These are phyloP conservation scores for Cordyceps pruinosa DNA, from an alignment of 2,329 filamentous ascomycete species.

Conservation along the genomic window DNA sequence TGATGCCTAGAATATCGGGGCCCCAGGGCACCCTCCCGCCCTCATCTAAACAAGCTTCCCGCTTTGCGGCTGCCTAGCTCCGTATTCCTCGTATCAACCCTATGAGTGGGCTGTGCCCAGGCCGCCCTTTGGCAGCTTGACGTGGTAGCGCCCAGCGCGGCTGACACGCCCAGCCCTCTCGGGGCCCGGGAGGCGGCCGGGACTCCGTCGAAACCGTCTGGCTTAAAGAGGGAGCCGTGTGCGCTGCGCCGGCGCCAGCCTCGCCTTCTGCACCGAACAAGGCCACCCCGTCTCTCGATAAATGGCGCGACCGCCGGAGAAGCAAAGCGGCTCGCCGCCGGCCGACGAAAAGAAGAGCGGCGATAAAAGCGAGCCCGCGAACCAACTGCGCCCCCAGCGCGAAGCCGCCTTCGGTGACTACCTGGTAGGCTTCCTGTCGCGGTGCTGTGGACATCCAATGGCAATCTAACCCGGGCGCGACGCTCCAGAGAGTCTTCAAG, in stretches of 20 bases:
- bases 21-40: background rate
- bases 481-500: slow-evolving; percentile 39
- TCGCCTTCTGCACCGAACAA: too few relatives aligned
- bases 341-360: slow-evolving; percentile 2
- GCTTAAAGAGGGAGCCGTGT: background rate
- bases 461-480: background rate
- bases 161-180: background rate
- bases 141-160: background rate
- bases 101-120: background rate
- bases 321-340: background rate
- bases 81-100: slow-evolving; percentile 4
- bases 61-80: background rate
- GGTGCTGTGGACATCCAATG: slow-evolving; percentile 12
- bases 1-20: background rate
- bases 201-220: background rate
- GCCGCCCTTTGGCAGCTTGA: slow-evolving; percentile 17
- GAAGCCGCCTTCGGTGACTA: slow-evolving; percentile 37
- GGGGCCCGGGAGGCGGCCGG: background rate
- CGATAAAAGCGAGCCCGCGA: slow-evolving; percentile 16
- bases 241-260: too few relatives aligned
- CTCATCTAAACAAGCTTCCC: background rate
- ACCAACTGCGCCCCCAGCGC: slow-evolving; percentile 28
- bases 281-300: too few relatives aligned
- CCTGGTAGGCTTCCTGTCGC: slow-evolving; percentile 16
- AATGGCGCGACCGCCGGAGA: background rate